These are phyloP conservation scores for Verticillium nubilum DNA, from an alignment of 2,329 filamentous ascomycete genomes.

Conservation along the genomic window DNA sequence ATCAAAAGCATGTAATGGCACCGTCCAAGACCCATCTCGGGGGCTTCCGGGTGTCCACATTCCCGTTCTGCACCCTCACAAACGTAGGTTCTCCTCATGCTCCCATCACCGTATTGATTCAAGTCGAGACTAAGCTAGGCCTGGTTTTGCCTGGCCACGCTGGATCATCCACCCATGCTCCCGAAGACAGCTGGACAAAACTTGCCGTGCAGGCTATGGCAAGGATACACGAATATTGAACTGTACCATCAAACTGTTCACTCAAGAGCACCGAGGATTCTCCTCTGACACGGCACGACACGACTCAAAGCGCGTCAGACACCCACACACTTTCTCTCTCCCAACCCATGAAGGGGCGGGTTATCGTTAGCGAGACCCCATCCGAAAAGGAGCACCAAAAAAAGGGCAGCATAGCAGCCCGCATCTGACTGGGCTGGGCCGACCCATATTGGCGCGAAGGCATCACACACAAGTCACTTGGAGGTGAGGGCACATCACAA, in stretches of 20 bases:
- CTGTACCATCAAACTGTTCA: background rate
- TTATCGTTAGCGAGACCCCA: too few species aligned
- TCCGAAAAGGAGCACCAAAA: too few species aligned
- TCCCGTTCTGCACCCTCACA: too few species aligned
- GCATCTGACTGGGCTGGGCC: background rate
- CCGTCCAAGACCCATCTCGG: background rate
- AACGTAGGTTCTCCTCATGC: too few species aligned
- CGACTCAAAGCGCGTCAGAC: background rate
- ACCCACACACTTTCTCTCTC: background rate
- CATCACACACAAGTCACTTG: background rate
- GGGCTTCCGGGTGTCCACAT: background rate
- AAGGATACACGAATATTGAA: background rate
- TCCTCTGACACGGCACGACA: background rate
- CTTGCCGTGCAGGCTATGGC: background rate
- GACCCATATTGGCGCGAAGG: background rate
- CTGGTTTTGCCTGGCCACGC: background rate
- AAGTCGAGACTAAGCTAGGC: background rate
- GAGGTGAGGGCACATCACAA: background rate
- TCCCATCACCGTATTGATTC: background rate
- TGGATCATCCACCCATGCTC: background rate
- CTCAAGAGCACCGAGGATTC: background rate
- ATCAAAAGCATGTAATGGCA: background rate
- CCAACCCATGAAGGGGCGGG: too few species aligned
- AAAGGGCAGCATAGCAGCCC: background rate
- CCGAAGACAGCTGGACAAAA: background rate